Base-by-base conservation (phyloP, 2,329 filamentous ascomycete species). In the Nemania serpens region DNA sequence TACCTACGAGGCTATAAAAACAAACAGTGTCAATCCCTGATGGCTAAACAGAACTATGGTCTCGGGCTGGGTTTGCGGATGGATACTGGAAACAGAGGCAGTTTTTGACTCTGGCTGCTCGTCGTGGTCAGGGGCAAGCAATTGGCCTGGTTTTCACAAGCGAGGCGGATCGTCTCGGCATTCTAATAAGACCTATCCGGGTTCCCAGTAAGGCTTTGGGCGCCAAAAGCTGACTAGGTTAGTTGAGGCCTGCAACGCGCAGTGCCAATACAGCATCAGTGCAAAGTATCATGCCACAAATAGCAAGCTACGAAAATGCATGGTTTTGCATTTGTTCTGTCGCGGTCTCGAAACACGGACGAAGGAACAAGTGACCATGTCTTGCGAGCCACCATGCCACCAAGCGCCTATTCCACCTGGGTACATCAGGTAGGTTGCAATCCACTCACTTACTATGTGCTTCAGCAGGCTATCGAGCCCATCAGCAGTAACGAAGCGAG, bases 281-380 rank as follows among this genome's bases (percentile, higher is more conserved):
- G n/a, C 33, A 39, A 25, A 11, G 13, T 50, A 55, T 59, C 55
- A 43, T 62, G 43, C 58, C 59, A 55, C 55, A 58, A 62, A 64
- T 56, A 64, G 11, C 15, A 10, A 39, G 54, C 42, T 48, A 49
- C 36, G 41, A 58, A 54, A 51, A 59, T 53, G 61, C 52, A 61
- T 61, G 39, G 50, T 54, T 46, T 58, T 55, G 37, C 53, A 55
- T 45, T 61, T 41, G 43, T 37, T 56, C 47, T 56, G 41, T 58
- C 39, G 54, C 58, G 54, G 58, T 63, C 61, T 63, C 58, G 55
- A 61, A 61, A 63, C 54, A 55, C 46, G 25, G 20, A 49, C 53
- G 41, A 54, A 53, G 36, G 55, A 59, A 45, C 56, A 51, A 56
- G 47, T 59, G 56, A 54, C 43, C 47, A 53, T 47, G 37, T 50